phyloP scores from a whole-genome alignment of 208 protist genomes.

The Phytomonas sp. region DNA sequence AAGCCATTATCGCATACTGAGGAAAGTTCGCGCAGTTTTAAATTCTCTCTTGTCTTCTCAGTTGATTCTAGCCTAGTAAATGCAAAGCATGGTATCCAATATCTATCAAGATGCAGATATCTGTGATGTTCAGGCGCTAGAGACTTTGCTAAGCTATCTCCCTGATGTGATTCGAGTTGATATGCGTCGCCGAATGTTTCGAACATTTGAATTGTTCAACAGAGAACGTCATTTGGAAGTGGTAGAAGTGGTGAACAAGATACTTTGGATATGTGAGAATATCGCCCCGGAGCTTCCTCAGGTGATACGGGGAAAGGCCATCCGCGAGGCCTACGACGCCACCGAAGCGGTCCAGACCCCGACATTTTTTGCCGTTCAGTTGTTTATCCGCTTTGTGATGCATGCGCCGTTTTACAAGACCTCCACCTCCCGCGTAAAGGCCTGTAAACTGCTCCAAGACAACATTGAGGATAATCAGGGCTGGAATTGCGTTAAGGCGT shows the following conservation, averaged over 20 bases:
- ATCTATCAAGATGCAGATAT: not conserved
- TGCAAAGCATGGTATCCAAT: not conserved
- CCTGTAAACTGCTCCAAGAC: slow-evolving; percentile 23
- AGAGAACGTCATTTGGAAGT: slow-evolving; percentile 50
- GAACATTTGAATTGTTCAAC: slow-evolving; percentile 24
- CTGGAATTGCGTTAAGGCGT: slow-evolving; percentile 21
- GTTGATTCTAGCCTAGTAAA: not conserved
- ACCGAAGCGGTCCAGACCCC: slow-evolving; percentile 13
- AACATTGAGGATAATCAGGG: slow-evolving; percentile 22
- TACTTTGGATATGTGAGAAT: slow-evolving; percentile 20
- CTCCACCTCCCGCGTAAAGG: slow-evolving; percentile 12
- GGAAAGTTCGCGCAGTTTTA: not conserved
- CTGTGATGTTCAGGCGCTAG: not conserved
- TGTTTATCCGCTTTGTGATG: slow-evolving; percentile 34
- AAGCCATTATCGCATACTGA: not conserved
- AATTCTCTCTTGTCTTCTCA: not conserved
- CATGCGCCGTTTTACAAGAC: slow-evolving; percentile 25
- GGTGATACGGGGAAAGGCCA: slow-evolving; percentile 12
- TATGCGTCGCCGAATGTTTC: slow-evolving; percentile 9
- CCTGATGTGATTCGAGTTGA: not conserved
- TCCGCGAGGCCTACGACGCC: slow-evolving; percentile 9
- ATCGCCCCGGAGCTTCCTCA: slow-evolving; percentile 14
- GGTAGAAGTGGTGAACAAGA: slow-evolving; percentile 21
- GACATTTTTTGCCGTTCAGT: slow-evolving; percentile 19
- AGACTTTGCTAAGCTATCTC: not conserved